These are phyloP conservation scores for Cryptococcus hybrid DNA, from an alignment of 1,284 basidiomycete genomes.

Conservation along the genomic window DNA sequence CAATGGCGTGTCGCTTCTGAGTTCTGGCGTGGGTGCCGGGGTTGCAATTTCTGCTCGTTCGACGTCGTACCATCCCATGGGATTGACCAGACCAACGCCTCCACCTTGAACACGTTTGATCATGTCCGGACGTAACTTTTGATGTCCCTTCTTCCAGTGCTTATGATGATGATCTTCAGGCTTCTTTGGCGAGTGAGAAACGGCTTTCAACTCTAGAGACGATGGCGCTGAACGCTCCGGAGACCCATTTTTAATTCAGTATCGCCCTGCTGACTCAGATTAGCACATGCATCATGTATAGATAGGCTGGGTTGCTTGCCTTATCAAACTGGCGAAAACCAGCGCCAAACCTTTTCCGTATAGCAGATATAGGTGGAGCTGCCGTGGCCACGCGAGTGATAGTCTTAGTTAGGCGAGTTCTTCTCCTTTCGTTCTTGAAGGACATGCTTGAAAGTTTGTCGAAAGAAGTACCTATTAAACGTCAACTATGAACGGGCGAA, in stretches of 20 bases:
- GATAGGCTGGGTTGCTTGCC: too few species aligned
- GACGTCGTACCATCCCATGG: slow-evolving; percentile 59
- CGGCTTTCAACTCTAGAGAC: slow-evolving; percentile 21
- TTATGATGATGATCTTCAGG: slow-evolving; percentile 7
- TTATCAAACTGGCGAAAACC: too few species aligned
- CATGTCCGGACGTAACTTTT: slow-evolving; percentile 70
- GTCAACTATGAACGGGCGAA: not conserved
- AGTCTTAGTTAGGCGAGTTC: slow-evolving; percentile 32
- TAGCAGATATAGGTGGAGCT: slow-evolving; percentile 22
- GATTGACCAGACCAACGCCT: slow-evolving; percentile 76
- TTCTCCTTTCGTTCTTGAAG: slow-evolving; percentile 53
- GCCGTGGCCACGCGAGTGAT: slow-evolving; percentile 28
- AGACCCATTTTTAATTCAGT: slow-evolving; percentile 2
- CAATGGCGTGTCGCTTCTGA: not conserved
- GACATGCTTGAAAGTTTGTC: slow-evolving; percentile 67
- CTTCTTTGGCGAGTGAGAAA: slow-evolving; percentile 6
- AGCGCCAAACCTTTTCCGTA: slow-evolving; percentile 21
- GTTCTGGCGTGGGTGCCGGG: slow-evolving; percentile 16
- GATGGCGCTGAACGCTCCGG: slow-evolving; percentile 14
- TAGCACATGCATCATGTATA: not conserved
- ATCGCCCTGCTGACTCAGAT: slow-evolving; percentile 8
- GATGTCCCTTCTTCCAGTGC: slow-evolving; percentile 37
- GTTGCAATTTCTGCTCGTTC: slow-evolving; percentile 11
- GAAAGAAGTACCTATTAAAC: slow-evolving; percentile 66
- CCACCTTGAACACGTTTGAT: slow-evolving; percentile 74